Base-by-base conservation (phyloP, 2,329 filamentous ascomycete species). In the Mycosphaerella sp. region DNA sequence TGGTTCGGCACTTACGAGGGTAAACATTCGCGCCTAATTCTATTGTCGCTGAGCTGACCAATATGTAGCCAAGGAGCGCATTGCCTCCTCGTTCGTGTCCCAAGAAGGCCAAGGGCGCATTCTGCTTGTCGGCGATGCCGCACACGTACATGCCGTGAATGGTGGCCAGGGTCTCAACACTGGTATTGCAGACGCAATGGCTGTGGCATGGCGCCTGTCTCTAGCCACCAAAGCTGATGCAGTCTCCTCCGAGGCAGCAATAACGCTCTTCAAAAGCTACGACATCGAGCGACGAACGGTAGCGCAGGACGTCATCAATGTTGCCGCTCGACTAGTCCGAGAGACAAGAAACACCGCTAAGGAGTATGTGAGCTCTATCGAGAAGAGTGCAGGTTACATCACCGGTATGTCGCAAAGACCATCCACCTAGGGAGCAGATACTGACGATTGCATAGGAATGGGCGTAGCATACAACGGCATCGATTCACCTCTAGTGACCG, bases 131-230 rank as follows among this genome's bases (percentile, higher is more conserved):
- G 66, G 67, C 3, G 67, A 70, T 50, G 54, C 65, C 35, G 68
- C 69, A 6, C 69, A 72, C 50, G 58, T 62, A 18, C 66, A 63
- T 14, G 60, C 64, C n/a, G 66, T 68, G 1, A 60, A 59, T 3
- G 69, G 70, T 3, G 70, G 68, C 0, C 68, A 70, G 41, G 70
- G 70, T 3, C 65, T 70, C 59, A 72, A 72, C 49, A 69, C 56
- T 5, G 69, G 66, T 0, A 56, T 72, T 2, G 62, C 59, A 7
- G 70, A 72, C 49, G 66, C 62, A 2, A 58, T 67, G 35, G 65
- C 69, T 49, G 54, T 72, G 2, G 64, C 62, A 16, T 72, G 68
- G 69, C 52, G 52, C 12, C 35, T 54, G 3, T 36, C 42, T 30
- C 35, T 36, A 7, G 28, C 25, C 17, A 27, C 50, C 13, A 30